Percentiles rank a stretch among this genome's conserved stretches.
These are phyloP conservation scores for Cercophora scortea DNA, from an alignment of 495 filamentous ascomycete genomes.

Conservation along the genomic window DNA sequence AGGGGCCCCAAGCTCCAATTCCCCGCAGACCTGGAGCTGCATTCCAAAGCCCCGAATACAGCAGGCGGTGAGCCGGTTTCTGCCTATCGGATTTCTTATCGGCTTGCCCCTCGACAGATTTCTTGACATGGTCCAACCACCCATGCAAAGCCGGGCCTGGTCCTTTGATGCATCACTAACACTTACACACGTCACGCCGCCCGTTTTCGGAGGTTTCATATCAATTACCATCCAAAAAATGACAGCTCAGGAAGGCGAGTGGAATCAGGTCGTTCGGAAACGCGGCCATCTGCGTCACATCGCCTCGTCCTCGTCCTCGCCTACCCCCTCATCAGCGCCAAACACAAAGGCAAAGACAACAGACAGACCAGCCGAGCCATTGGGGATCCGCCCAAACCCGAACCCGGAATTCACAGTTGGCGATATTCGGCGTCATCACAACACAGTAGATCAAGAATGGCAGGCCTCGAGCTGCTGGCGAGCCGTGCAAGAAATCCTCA, in stretches of 20 bases:
- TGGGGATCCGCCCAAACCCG: conserved; percentile 16
- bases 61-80: conserved; percentile 6
- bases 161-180: background rate
- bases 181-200: background rate
- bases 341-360: background rate
- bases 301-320: background rate
- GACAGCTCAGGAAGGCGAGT: conserved; percentile 9
- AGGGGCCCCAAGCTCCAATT: too few relatives aligned
- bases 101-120: background rate
- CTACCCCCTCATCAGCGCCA: background rate
- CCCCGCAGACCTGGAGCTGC: background rate
- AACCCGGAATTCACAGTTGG: conserved; percentile 17
- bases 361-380: background rate
- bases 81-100: conserved; percentile 9
- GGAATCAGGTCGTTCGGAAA: conserved; percentile 23
- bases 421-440: conserved; percentile 17
- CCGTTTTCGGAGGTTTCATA: too few relatives aligned
- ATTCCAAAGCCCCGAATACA: background rate
- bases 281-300: conserved; percentile 15
- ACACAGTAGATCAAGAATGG: conserved; percentile 9
- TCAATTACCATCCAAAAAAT: background rate
- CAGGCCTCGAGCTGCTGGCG: conserved; percentile 13
- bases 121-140: background rate
- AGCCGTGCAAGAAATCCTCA: conserved; percentile 5
- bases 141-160: background rate